Evolutionary conservation across 768 basidiomycete genomes (phyloP), one percentile per base, ranked within the genome.

Genomic region (Mycena floridula): DNA sequence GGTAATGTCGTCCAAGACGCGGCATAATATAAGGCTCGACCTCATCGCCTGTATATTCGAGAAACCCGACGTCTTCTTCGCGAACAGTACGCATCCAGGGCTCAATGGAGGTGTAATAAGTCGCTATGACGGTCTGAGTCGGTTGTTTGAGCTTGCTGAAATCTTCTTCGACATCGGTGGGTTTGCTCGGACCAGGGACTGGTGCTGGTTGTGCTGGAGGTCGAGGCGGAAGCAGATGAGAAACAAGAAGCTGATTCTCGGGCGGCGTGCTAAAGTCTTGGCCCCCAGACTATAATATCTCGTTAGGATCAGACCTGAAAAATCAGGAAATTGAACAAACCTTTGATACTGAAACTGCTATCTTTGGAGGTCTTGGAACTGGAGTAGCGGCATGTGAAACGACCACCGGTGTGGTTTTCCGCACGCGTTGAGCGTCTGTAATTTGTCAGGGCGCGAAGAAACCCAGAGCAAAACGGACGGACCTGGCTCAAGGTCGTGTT

Each of bases 31-130:
- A 96, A 0, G 90, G 85, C 46, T 92, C 89, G 7, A 89, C 71
- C 49, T 96, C 93, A 55, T 97, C 93, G n/a, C 78, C 88, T 9
- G 84, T 83, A 55, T 88, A 88, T 48, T 90, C 87, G 42, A 99
- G 73, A 63, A 92, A 94, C 3, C 95, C 95, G 23, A 98, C 68
- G 58, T 99, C 96, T 62, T 98, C 96, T 64, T 98, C 96, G 50
- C 85, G 85, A 36, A 97, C 81, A 20, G 80, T 78, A 41, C 93
- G 82, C 56, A 94, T 70, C 72, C 88, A 99, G 9, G 89, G 86
- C 56, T 97, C 95, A 37, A 95, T 79, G 55, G 82, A 85, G 21
- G 84, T 71, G 63, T 92, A 92, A 59, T 96, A 98, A 1, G 90
- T 91, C 24, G 68, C 75, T 23, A 85, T 75, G 16, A 69, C 72